Conservation (phyloP, 2,329 filamentous ascomycete genomes). For the Metarhizium guizhouense region DNA sequence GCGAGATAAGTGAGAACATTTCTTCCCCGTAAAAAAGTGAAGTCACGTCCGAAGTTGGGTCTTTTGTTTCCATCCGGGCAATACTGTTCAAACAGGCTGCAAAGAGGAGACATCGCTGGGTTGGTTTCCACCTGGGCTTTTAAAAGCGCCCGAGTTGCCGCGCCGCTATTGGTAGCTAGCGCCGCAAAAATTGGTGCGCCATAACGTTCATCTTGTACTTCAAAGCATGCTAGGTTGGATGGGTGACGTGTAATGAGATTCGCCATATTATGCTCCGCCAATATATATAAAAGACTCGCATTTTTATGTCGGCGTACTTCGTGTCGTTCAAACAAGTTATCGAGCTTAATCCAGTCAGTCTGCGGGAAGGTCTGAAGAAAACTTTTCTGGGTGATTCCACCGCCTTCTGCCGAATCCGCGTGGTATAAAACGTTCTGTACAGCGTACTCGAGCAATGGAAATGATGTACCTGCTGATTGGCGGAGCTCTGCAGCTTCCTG, state of each 20-base stretch:
- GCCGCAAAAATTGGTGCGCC: constrained; percentile 9
- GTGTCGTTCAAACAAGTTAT: constrained; percentile 3
- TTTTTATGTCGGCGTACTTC: background rate
- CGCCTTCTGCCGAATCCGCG: constrained; percentile 5
- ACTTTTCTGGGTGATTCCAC: fast-evolving
- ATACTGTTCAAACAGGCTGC: background rate
- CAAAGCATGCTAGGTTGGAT: fast-evolving
- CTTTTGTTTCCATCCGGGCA: background rate
- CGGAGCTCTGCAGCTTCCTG: background rate
- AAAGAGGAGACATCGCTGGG: too few species aligned
- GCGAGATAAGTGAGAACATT: constrained; percentile 1
- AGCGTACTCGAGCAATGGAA: constrained; percentile 11
- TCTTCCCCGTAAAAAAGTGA: constrained; percentile 1
- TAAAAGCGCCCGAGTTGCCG: background rate
- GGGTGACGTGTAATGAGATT: constrained; percentile 1
- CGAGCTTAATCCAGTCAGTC: background rate
- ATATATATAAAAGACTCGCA: constrained; percentile 6
- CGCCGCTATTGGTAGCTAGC: constrained; percentile 1
- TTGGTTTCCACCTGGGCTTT: too few species aligned
- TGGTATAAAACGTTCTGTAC: constrained; percentile 7
- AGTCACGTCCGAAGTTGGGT: background rate
- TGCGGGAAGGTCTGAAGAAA: constrained; percentile 3
- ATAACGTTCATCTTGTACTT: constrained; percentile 4
- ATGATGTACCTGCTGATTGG: background rate
- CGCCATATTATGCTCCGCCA: background rate